Conservation (phyloP, 139 green algal species). For the Chlorella sp. region DNA sequence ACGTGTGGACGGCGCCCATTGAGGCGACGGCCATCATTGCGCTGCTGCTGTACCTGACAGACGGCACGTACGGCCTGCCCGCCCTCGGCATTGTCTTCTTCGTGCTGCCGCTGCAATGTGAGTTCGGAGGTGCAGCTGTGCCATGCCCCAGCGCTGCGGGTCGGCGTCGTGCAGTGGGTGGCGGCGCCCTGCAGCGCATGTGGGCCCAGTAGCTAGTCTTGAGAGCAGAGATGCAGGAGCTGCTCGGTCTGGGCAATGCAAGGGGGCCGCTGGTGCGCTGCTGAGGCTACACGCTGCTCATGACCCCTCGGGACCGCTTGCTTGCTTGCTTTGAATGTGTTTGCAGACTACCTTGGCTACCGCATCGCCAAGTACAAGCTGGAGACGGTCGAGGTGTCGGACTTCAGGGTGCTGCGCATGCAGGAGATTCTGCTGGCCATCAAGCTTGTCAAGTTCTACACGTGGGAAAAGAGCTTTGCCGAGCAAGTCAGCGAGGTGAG, state of each 20-base stretch:
- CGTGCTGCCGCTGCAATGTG: conserved; percentile 30
- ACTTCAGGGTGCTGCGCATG: conserved; percentile 48
- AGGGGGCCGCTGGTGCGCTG: no score
- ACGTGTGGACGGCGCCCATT: conserved; percentile 58
- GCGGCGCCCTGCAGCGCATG: no score
- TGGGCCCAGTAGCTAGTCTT: no score
- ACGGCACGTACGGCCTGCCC: conserved; percentile 47
- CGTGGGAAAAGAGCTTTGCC: conserved; percentile 54
- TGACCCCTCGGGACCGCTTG: no score
- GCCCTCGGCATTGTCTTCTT: conserved; percentile 46
- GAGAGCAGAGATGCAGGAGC: no score
- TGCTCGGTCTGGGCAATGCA: no score
- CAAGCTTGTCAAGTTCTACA: conserved; percentile 71
- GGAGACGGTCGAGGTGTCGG: conserved; percentile 42
- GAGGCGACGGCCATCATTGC: conserved; percentile 55
- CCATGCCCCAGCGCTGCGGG: no score
- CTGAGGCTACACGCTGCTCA: no score
- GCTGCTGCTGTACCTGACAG: conserved; percentile 45
- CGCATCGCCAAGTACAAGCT: conserved; percentile 54
- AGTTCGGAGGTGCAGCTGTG: no score
- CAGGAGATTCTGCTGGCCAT: conserved; percentile 52
- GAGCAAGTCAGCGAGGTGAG: conserved; percentile 41
- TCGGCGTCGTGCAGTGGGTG: no score
- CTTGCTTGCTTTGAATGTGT: no score
- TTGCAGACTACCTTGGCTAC: conserved; percentile 47